Evolutionary conservation across 805 yeast species (phyloP), one percentile per base, ranked within the genome.

Genomic region (Schizosaccharomyces pombe): DNA sequence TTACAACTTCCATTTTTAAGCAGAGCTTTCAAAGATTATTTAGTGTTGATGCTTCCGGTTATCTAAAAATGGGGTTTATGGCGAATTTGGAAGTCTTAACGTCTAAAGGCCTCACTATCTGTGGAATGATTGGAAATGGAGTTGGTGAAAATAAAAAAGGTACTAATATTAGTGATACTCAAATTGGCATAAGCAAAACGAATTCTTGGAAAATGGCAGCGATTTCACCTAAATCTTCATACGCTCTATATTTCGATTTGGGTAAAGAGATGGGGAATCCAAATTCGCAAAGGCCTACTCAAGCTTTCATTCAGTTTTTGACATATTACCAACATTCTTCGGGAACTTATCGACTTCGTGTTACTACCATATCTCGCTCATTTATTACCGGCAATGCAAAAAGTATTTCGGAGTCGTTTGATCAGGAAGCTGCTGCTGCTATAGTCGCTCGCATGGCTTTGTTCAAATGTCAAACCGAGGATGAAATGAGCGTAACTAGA

Each of bases 351-450:
- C 76, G 96, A 63, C 71, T 85, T 56, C 77, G 96, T 61, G 96
- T 91, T 33, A 89, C 98, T 24, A 91, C 97, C 0, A 73, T 91
- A 29, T 72, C 73, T 14, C 72, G 77, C 52, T 69, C 69, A 57
- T 62, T 76, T 59, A 66, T 72, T 22, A 73, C 77, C 55, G 72
- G 75, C 49, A 80, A 80, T 43, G 74, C 73, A 56, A 75, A 80
- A 31, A 69, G 68, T 32, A 70, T 75, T 56, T 72, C 75, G 3
- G 71, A 71, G 26, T 72, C 89, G n/a, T 91, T 91, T 66, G 98
- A 91, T 69, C 97, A 91, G 72, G 97, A 91, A 68, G 95, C 96
- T 9, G 95, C 97, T 2, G 93, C 95, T n/a, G 96, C 86, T 1
- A 70, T 87, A 57, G 80, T 89, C 79, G 82, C 96, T 1, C 75